Base-by-base conservation (phyloP, 2,329 filamentous ascomycete genomes). In the Knoxdaviesia proteae region DNA sequence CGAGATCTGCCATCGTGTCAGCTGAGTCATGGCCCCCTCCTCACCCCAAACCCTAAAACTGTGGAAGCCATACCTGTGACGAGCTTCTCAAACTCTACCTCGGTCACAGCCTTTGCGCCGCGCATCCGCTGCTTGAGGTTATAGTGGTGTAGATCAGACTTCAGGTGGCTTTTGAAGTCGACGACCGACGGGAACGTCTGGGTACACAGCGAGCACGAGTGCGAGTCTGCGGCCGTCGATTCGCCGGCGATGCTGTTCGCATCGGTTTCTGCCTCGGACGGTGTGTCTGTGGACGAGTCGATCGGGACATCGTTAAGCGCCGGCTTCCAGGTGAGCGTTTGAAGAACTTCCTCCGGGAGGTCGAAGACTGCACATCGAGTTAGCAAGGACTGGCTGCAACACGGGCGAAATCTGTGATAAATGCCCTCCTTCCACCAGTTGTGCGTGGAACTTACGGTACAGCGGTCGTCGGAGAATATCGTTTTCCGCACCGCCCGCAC, bases 101-200 rank as follows among this genome's bases (percentile, higher is more conserved):
- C 90, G 1, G 74, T 73, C 1, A 94, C 79, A 0, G 82, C 61
- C 7, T 68, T 69, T 45, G 69, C 67, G 0, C 83, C 83, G 39
- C 84, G 76, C 44, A 94, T 63, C 63, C 84, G 93, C 56, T 88
- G 82, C 60, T 94, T 96, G 47, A 96, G 62, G 56, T 98, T 98
- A 62, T 94, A 98, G 49, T 80, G 73, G 58, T 98, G 90, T 40
- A 92, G 68, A 54, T 98, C 90, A 7, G 88, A 94, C 52, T 83
- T 81, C 45, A 84, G 76, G 59, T 98, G 90, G 46, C 74, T 71
- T 47, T 84, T 74, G 56, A 96, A 88, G 47, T 96, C 88, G 47
- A 76, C 68, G 6, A 93, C 68, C 7, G 69, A 78, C 33, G 67
- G 54, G 52, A 92, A 94, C 5, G 69, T 64, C 35, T 86, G 67